Percentiles rank a stretch among this genome's conserved stretches.
phyloP scores from a whole-genome alignment of 176 grass and related monocot genomes.

The Rhipidocladum racemiflorum region DNA sequence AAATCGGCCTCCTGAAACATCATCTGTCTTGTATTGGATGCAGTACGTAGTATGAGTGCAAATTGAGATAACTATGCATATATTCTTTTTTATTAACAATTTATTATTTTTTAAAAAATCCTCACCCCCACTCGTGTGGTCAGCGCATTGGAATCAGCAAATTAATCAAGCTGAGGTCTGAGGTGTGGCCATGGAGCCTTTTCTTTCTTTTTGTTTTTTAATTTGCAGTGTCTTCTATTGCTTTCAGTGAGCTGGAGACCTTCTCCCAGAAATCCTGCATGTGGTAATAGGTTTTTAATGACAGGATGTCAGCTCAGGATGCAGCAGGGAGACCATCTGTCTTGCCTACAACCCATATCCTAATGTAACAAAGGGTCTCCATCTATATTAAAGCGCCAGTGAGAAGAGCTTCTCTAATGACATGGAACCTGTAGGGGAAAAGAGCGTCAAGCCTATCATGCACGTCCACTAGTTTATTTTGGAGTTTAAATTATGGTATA shows the following conservation, averaged over 20 bases:
- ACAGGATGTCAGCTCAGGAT: neutral
- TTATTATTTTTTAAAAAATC: neutral
- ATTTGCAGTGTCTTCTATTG: neutral
- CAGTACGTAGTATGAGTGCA: neutral
- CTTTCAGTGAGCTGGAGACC: constrained; percentile 11
- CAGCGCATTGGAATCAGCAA: neutral
- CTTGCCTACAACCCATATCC: neutral
- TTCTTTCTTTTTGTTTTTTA: neutral
- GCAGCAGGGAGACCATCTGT: neutral
- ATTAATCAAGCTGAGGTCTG: neutral
- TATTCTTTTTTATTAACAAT: neutral
- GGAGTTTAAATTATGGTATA: neutral
- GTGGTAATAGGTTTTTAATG: neutral
- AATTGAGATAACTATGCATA: neutral
- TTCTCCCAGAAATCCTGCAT: neutral
- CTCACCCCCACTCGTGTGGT: neutral
- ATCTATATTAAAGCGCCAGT: neutral
- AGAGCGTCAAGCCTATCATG: neutral
- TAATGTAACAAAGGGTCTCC: neutral
- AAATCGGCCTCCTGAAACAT: neutral
- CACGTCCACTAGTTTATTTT: neutral
- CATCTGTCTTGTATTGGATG: neutral
- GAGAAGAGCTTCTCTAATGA: neutral
- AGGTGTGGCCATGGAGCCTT: neutral
- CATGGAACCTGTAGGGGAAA: neutral